phyloP scores from a whole-genome alignment of 768 basidiomycete species.

The Aureoboletus auriporus region DNA sequence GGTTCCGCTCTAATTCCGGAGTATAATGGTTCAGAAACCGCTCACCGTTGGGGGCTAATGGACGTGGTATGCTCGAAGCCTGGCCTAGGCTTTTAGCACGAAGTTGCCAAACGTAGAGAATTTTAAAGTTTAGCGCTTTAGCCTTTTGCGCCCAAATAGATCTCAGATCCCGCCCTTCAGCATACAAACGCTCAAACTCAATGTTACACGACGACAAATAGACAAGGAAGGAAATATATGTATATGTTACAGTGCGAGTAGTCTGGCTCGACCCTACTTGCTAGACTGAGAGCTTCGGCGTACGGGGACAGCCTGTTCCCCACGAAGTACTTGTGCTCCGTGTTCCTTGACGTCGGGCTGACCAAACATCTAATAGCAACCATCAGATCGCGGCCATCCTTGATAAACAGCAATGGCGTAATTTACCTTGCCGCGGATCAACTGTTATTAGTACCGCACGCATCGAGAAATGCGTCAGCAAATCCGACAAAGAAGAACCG shows the following conservation, averaged over 20 bases:
- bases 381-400: background rate
- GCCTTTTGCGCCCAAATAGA: constrained; percentile 14
- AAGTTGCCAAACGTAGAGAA: constrained; percentile 1
- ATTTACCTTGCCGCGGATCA: constrained; percentile 31
- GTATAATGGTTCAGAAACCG: too few species aligned
- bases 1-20: too few species aligned
- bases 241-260: background rate
- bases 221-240: background rate
- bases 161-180: constrained; percentile 16
- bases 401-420: background rate
- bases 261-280: constrained; percentile 7
- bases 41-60: too few species aligned
- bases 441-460: constrained; percentile 6
- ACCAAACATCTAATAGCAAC: constrained; percentile 19
- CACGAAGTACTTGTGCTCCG: constrained; percentile 50
- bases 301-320: constrained; percentile 36
- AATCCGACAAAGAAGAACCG: background rate
- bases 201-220: background rate
- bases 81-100: too few species aligned
- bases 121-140: constrained; percentile 22
- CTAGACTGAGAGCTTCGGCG: constrained; percentile 21
- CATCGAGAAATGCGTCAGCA: constrained; percentile 1
- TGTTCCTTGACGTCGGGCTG: constrained; percentile 47
- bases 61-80: too few species aligned
- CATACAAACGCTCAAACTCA: background rate